These are phyloP conservation scores for Aspergillus conjunctus DNA, from an alignment of 495 filamentous ascomycete genomes.

Conservation along the genomic window DNA sequence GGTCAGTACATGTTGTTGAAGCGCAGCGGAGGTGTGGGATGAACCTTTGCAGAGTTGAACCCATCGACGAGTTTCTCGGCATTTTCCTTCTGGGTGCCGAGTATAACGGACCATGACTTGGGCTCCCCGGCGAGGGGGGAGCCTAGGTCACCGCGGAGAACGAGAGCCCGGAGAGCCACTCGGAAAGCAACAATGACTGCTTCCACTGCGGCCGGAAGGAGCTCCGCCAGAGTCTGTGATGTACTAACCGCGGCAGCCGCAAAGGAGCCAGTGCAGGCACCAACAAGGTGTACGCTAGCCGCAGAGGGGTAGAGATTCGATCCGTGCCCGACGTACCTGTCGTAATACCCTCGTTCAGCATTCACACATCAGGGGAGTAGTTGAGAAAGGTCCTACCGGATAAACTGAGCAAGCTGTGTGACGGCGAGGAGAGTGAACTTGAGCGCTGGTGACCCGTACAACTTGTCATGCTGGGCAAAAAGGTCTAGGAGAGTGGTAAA, in stretches of 20 bases:
- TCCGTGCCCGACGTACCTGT: slow-evolving; percentile 4
- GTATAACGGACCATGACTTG: slow-evolving; percentile 23
- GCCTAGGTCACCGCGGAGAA: slow-evolving; percentile 9
- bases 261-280: slow-evolving; percentile 19
- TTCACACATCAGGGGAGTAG: background rate
- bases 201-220: slow-evolving; percentile 18
- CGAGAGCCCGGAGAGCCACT: slow-evolving; percentile 7
- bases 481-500: slow-evolving; percentile 8
- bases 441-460: background rate
- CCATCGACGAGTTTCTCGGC: slow-evolving; percentile 34
- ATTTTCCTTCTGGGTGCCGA: slow-evolving; percentile 5
- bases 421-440: slow-evolving; percentile 7
- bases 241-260: slow-evolving; percentile 18
- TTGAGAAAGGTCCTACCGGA: background rate
- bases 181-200: slow-evolving; percentile 18
- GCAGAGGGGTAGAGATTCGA: slow-evolving; percentile 10
- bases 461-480: slow-evolving; percentile 10
- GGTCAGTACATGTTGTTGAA: slow-evolving; percentile 37
- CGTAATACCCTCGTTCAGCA: background rate
- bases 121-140: background rate
- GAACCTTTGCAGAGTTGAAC: slow-evolving; percentile 68
- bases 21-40: slow-evolving; percentile 40
- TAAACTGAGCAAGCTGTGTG: slow-evolving; percentile 8
- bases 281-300: slow-evolving; percentile 11
- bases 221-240: slow-evolving; percentile 4